phyloP scores from a whole-genome alignment of 2,329 filamentous ascomycete genomes.

The Talaromyces sp. region DNA sequence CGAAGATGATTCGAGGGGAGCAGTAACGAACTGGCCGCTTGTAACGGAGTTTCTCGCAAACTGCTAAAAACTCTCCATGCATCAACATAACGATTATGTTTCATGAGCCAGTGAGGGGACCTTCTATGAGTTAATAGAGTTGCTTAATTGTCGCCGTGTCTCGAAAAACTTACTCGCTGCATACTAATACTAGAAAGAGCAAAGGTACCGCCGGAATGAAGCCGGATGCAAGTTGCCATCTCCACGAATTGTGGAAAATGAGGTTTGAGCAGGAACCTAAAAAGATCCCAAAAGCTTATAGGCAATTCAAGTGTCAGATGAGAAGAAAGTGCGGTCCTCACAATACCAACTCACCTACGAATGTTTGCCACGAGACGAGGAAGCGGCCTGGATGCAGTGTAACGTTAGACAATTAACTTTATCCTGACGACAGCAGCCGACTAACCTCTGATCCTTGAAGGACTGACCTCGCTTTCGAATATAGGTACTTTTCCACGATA shows the following conservation, averaged over 20 bases:
- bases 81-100: constrained; percentile 11
- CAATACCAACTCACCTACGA: constrained; percentile 17
- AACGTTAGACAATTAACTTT: constrained; percentile 13
- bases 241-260: constrained; percentile 20
- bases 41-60: constrained; percentile 17
- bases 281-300: constrained; percentile 19
- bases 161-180: constrained; percentile 16
- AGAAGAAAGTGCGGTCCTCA: not conserved
- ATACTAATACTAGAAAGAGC: constrained; percentile 19
- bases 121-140: not conserved
- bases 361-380: constrained; percentile 21
- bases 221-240: constrained; percentile 20
- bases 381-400: constrained; percentile 19
- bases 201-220: constrained; percentile 21
- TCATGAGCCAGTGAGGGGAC: constrained; percentile 18
- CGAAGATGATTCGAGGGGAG: not conserved
- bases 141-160: not conserved
- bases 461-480: constrained; percentile 29
- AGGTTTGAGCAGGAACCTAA: constrained; percentile 20
- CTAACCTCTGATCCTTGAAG: constrained; percentile 19
- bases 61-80: constrained; percentile 13
- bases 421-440: not conserved
- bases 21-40: constrained; percentile 20
- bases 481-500: constrained; percentile 23
- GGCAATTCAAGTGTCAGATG: not conserved